A percentile compares a stretch with the other conserved stretches of the same genome.
phyloP scores from a whole-genome alignment of 352 stramenopile genomes.

The Phytophthora pisi region DNA sequence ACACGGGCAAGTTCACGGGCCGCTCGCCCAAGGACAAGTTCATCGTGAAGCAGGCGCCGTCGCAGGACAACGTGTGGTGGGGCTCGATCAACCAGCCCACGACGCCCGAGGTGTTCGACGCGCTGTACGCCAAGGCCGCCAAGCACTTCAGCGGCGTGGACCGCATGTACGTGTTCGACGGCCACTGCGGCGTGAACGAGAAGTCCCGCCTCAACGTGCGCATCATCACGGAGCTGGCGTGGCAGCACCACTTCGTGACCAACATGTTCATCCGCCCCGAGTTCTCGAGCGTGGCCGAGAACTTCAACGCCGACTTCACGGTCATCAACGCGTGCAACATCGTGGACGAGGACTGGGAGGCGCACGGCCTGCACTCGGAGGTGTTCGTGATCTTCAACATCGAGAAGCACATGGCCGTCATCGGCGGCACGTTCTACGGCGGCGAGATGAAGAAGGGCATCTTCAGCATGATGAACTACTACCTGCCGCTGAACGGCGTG shows the following conservation, averaged over 20 bases:
- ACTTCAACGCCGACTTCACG: constrained; percentile 97
- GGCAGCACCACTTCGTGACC: constrained; percentile 93
- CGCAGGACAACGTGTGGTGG: constrained; percentile 97
- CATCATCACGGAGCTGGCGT: constrained; percentile 97
- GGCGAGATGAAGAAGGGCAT: constrained; percentile 99
- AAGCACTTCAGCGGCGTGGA: constrained; percentile 93
- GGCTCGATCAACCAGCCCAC: constrained; percentile 95
- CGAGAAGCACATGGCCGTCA: constrained; percentile 95
- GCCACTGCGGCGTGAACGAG: constrained; percentile 94
- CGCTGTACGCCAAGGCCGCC: constrained; percentile 94
- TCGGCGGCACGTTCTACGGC: constrained; percentile 96
- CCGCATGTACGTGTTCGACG: constrained; percentile 97
- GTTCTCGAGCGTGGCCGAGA: constrained; percentile 83
- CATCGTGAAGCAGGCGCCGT: constrained; percentile 94
- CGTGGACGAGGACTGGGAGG: constrained; percentile 94
- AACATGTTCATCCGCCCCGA: constrained; percentile 66
- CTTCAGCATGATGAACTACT: constrained; percentile 99
- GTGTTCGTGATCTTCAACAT: constrained; percentile 98
- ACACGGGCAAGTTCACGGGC: constrained; percentile 99
- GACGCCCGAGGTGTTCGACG: constrained; percentile 94
- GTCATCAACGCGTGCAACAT: constrained; percentile 98
- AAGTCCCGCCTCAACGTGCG: constrained; percentile 95
- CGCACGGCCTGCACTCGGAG: constrained; percentile 94
- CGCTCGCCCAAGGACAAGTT: constrained; percentile 99
- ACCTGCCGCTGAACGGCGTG: constrained; percentile 93